Conservation (phyloP, 2,329 filamentous ascomycete genomes). For the Phialophora macrospora region DNA sequence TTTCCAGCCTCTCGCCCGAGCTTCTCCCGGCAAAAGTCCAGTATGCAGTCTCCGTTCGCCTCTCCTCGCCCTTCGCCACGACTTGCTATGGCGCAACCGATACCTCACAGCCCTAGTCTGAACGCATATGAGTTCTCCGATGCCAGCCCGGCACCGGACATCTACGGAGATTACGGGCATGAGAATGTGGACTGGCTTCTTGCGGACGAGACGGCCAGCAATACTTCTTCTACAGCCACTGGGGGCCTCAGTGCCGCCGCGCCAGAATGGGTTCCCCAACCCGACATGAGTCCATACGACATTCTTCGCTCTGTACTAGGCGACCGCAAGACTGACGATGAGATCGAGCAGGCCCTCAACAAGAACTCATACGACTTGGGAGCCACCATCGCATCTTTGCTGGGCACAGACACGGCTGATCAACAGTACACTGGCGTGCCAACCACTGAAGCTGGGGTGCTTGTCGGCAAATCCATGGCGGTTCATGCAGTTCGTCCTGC, state of each 20-base stretch:
- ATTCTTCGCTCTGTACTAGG: constrained; percentile 95
- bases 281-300: constrained; percentile 96
- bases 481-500: constrained; percentile 72
- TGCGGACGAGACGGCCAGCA: constrained; percentile 80
- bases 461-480: constrained; percentile 89
- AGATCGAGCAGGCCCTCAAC: constrained; percentile 89
- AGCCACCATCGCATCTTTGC: constrained; percentile 85
- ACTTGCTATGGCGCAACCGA: constrained; percentile 87
- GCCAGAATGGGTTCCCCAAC: constrained; percentile 77
- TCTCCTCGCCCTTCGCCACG: constrained; percentile 92
- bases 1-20: constrained; percentile 73
- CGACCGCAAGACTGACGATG: constrained; percentile 85
- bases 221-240: constrained; percentile 73
- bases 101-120: constrained; percentile 90
- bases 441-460: constrained; percentile 65
- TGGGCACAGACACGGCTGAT: constrained; percentile 61
- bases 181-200: constrained; percentile 98
- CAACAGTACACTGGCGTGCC: constrained; percentile 51
- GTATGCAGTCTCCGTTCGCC: constrained; percentile 74
- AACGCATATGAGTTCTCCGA: constrained; percentile 97
- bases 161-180: constrained; percentile 86
- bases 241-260: constrained; percentile 75
- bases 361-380: constrained; percentile 91
- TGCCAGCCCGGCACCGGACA: constrained; percentile 77
- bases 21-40: constrained; percentile 63